Evolutionary conservation across 805 yeast species (phyloP).

Genomic region (Yamadazyma kitorensis): DNA sequence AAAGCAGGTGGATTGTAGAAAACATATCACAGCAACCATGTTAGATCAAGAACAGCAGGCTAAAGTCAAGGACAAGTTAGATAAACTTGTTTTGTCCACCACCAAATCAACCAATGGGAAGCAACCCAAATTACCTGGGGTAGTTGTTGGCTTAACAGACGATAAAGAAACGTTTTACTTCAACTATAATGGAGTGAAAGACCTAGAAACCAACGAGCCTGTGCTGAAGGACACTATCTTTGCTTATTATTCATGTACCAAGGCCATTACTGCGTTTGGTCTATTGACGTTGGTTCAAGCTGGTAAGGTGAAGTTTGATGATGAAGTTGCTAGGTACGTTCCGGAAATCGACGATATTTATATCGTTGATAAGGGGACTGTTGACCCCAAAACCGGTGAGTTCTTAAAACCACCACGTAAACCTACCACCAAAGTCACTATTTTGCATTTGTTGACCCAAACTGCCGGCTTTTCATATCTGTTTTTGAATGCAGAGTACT

Average conservation of each 20-base stretch:
- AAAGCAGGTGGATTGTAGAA: too few species aligned
- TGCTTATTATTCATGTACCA: constrained; percentile 28
- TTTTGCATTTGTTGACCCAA: constrained; percentile 28
- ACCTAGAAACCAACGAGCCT: constrained; percentile 15
- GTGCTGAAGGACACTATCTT: constrained; percentile 16
- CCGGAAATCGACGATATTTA: constrained; percentile 29
- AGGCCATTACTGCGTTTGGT: constrained; percentile 35
- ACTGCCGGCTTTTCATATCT: constrained; percentile 37
- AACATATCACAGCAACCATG: too few species aligned
- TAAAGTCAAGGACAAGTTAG: background rate
- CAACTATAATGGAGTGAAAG: constrained; percentile 20
- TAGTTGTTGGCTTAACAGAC: constrained; percentile 29
- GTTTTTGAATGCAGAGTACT: constrained; percentile 29
- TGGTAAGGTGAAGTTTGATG: constrained; percentile 31
- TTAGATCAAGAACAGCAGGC: background rate
- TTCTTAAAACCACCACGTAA: constrained; percentile 18
- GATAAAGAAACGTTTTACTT: constrained; percentile 21
- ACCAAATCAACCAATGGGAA: background rate
- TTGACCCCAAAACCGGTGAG: constrained; percentile 23
- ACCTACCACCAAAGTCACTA: constrained; percentile 24
- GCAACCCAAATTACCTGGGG: constrained; percentile 18
- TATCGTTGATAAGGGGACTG: constrained; percentile 23
- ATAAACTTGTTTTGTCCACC: constrained; percentile 2
- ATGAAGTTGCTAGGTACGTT: constrained; percentile 28
- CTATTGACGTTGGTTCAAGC: constrained; percentile 31